These are phyloP conservation scores for Gloeophyllum trabeum DNA, from an alignment of 768 basidiomycete genomes.

Conservation along the genomic window DNA sequence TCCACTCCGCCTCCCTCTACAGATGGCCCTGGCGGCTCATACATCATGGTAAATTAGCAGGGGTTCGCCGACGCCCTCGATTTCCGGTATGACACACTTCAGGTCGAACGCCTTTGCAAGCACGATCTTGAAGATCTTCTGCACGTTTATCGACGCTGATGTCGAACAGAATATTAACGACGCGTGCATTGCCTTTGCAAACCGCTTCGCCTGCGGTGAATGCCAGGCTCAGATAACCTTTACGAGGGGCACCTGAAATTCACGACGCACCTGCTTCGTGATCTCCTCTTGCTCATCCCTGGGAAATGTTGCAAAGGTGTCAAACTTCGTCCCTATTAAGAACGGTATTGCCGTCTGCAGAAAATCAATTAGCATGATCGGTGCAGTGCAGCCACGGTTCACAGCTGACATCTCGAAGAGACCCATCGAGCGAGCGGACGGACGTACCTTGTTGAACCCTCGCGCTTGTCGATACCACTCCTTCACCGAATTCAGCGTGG, in stretches of 20 bases:
- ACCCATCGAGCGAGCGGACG: neutral
- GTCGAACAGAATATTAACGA: constrained; percentile 99
- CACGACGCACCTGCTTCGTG: constrained; percentile 72
- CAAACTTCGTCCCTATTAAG: constrained; percentile 97
- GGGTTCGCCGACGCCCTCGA: constrained; percentile 93
- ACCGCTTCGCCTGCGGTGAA: constrained; percentile 77
- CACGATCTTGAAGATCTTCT: constrained; percentile 99
- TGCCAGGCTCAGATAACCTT: neutral
- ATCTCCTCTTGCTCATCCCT: constrained; percentile 99
- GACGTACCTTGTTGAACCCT: constrained; percentile 92
- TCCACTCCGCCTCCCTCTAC: no score
- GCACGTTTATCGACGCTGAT: constrained; percentile 97
- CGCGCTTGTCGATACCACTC: constrained; percentile 99
- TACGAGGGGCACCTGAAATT: neutral
- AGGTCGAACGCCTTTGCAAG: constrained; percentile 96
- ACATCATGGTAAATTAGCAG: constrained; percentile 89
- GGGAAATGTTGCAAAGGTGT: constrained; percentile 91
- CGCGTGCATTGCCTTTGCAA: constrained; percentile 98
- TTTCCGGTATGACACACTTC: constrained; percentile 97
- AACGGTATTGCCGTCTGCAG: constrained; percentile 93
- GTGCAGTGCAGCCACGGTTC: neutral
- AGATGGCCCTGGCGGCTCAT: constrained; percentile 21
- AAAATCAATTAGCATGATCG: neutral
- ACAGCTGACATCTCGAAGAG: neutral
- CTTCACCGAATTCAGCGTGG: constrained; percentile 95